phyloP scores from a whole-genome alignment of 2,329 filamentous ascomycete genomes.

The Colletotrichum tofieldiae region DNA sequence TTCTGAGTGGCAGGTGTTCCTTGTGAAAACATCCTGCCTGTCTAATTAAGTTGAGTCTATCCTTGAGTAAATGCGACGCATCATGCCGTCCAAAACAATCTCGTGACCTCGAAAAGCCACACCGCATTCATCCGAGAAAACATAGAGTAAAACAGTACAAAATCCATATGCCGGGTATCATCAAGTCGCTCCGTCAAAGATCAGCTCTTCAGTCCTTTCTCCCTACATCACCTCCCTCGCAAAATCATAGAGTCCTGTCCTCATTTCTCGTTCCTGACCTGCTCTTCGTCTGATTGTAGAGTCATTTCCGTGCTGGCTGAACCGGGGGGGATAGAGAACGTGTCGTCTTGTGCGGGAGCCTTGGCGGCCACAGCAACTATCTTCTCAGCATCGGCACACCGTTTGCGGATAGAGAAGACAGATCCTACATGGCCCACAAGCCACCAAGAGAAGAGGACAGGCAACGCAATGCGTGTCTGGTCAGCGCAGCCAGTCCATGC shows the following conservation, averaged over 20 bases:
- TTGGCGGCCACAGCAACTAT: slow-evolving; percentile 15
- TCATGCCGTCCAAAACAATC: not conserved
- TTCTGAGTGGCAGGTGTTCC: not conserved
- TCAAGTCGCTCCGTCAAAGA: not conserved
- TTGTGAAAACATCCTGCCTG: not conserved
- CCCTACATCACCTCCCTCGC: not conserved
- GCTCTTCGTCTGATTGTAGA: slow-evolving; percentile 24
- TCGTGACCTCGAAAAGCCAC: not conserved
- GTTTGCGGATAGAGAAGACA: slow-evolving; percentile 47
- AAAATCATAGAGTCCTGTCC: no score
- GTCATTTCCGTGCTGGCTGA: slow-evolving; percentile 31
- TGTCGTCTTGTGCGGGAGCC: not conserved
- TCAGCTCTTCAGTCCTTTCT: not conserved
- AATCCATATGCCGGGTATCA: slow-evolving; percentile 21
- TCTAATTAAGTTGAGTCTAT: not conserved
- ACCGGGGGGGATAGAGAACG: not conserved
- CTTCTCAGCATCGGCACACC: slow-evolving; percentile 28
- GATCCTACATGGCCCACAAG: slow-evolving; percentile 48
- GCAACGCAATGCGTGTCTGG: slow-evolving; percentile 55
- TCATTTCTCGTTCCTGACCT: slow-evolving; percentile 27
- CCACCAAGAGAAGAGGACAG: slow-evolving; percentile 60
- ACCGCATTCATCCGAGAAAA: not conserved
- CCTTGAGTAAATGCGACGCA: not conserved
- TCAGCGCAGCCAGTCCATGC: slow-evolving; percentile 62
- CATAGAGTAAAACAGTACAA: not conserved